Percentiles rank a stretch among this genome's conserved stretches.
Evolutionary conservation across 169 alveolate genomes (phyloP).

Genomic region (Eimeria tenella): DNA sequence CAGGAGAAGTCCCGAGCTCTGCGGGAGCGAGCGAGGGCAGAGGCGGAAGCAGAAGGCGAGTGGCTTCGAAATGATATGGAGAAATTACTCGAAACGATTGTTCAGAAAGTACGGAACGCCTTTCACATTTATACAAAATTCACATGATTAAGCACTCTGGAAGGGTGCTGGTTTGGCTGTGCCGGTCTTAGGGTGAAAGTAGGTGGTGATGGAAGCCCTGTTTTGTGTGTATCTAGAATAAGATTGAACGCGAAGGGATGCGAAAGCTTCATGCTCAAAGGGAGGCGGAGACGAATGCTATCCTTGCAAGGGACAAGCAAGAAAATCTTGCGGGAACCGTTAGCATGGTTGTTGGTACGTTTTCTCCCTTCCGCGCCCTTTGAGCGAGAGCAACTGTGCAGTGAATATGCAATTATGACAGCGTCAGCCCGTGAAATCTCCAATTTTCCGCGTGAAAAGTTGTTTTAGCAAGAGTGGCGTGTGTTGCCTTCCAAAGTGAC

Average conservation of each 20-base stretch:
- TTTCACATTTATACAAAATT: no score
- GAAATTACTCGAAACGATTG: not conserved
- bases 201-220: no score
- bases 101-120: not conserved
- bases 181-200: no score
- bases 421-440: no score
- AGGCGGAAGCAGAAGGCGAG: not conserved
- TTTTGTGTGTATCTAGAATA: not conserved
- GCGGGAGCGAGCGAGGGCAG: constrained; percentile 5
- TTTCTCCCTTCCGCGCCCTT: no score
- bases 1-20: constrained; percentile 1
- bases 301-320: not conserved
- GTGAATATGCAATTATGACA: no score
- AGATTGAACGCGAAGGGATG: not conserved
- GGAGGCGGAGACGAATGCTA: not conserved
- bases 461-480: no score
- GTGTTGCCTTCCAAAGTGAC: no score
- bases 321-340: not conserved
- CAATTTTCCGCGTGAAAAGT: no score
- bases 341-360: not conserved
- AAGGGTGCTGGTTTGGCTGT: no score
- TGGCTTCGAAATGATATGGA: not conserved
- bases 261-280: not conserved
- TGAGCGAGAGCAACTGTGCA: no score
- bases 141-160: no score